Conservation (phyloP, 352 stramenopile species). For the Globisporangium radiosum region DNA sequence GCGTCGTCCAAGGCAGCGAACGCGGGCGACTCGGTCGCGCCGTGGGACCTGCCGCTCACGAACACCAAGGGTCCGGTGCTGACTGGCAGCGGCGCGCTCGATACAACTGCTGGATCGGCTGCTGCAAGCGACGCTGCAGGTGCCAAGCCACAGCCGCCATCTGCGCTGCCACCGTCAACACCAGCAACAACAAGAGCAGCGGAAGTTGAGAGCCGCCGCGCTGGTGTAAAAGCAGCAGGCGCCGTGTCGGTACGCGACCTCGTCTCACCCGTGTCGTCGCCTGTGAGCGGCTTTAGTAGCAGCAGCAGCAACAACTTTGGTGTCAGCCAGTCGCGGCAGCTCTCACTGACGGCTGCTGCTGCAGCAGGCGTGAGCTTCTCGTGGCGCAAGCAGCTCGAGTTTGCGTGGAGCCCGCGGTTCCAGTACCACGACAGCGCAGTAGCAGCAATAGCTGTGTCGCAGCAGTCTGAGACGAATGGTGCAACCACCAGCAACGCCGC, state of each 20-base stretch:
- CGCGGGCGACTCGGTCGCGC: conserved; percentile 44
- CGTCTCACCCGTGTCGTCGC: conserved; percentile 9
- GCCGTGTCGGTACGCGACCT: conserved; percentile 10
- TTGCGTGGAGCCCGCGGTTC: conserved; percentile 51
- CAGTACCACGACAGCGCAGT: conserved; percentile 25
- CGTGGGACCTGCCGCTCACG: conserved; percentile 67
- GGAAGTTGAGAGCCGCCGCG: conserved; percentile 1
- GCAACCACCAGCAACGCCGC: background rate
- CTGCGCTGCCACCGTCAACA: background rate
- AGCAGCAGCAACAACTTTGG: conserved; percentile 1
- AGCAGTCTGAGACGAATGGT: background rate
- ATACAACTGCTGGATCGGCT: background rate
- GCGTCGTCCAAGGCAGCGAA: conserved; percentile 17
- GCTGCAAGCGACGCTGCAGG: background rate
- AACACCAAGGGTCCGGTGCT: conserved; percentile 23
- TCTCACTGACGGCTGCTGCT: conserved; percentile 19
- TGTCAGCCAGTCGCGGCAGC: conserved; percentile 9
- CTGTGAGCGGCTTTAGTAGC: conserved; percentile 6
- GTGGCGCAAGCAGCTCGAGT: conserved; percentile 53
- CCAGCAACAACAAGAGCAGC: background rate
- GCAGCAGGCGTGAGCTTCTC: conserved; percentile 27
- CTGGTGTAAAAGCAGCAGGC: conserved; percentile 2
- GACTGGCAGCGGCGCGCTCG: conserved; percentile 10
- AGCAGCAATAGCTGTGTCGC: background rate
- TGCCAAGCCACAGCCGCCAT: background rate